A percentile compares a stretch with the other conserved stretches of the same genome.
These are phyloP conservation scores for Cyathus olla DNA, from an alignment of 1,284 basidiomycete genomes.

Conservation along the genomic window DNA sequence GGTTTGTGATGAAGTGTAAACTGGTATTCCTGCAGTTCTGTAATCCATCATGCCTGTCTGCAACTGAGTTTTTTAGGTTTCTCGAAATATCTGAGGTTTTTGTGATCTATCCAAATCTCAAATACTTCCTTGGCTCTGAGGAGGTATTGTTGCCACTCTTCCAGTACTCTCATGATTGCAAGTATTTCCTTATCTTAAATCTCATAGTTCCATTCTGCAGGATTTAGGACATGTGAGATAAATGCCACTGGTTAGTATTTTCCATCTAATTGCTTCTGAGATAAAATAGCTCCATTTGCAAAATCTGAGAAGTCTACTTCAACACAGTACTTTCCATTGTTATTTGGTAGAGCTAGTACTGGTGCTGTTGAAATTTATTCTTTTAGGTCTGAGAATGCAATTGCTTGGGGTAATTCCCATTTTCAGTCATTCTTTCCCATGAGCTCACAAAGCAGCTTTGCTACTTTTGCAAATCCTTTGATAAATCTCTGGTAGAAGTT, in stretches of 20 bases:
- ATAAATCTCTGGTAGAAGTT: no score
- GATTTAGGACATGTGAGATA: no score
- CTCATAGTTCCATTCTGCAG: no score
- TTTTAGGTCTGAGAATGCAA: no score
- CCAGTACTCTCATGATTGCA: no score
- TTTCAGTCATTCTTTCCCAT: not conserved
- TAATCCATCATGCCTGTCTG: no score
- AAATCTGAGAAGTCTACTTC: constrained; percentile 39
- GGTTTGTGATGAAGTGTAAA: constrained; percentile 52
- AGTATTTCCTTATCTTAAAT: no score
- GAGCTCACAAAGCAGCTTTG: not conserved
- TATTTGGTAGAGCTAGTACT: constrained; percentile 25
- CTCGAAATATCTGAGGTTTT: constrained; percentile 53
- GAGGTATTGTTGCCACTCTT: constrained; percentile 50
- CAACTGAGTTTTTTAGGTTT: constrained; percentile 43
- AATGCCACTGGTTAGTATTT: constrained; percentile 37
- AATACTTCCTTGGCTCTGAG: constrained; percentile 29
- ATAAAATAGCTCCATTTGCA: constrained; percentile 38
- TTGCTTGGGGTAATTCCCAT: no score
- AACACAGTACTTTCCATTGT: constrained; percentile 25
- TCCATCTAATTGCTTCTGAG: constrained; percentile 29
- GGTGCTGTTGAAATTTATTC: constrained; percentile 21
- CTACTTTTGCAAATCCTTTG: not conserved
- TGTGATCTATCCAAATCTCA: constrained; percentile 52
- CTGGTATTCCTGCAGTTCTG: no score